Base-by-base conservation (phyloP, 148 eudicot genomes). In the Chenopodium quinoa region DNA sequence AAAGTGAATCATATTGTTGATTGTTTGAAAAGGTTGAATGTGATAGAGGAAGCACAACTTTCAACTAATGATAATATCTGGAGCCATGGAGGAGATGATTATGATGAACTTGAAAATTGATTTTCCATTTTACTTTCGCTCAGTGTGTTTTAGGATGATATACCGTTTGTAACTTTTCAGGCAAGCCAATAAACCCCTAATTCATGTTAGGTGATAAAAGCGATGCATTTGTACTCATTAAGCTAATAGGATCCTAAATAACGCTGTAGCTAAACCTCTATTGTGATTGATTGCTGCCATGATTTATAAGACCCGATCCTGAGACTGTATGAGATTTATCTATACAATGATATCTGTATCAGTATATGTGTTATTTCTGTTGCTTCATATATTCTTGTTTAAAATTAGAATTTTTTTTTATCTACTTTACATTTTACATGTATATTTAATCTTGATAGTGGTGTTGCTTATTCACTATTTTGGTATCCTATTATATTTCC, bases 401-500 rank as follows among this genome's bases (percentile, higher is more conserved):
- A 54, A 14, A 54, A 2, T 13, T 56, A 3, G 22, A 1, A 16
- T 56, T 56, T 12, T 52, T 56, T 17, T 16, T 2, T 3, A 54
- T 14, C 60, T 54, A 2, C 14, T 54, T 16, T 54, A 9, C 60
- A 54, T 13, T 54, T 54, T 54, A 54, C 60, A 54, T 4, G n/a
- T 56, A 56, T 56, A 56, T 76, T 71, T 34, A 40, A 54, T 25
- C 46, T 82, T 58, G 76, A 14, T 29, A 0, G 27, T 71, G 69
- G 29, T 17, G 73, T 50, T 37, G 17, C 32, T 73, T 65, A 52
- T 64, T 44, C 63, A 4, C 64, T 52, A 3, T 40, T 46, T 44
- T 80, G 34, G 76, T n/a, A 22, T 62, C 65, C 16, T 54, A 54
- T 19, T 48, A 2, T 69, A 20, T 78, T 29, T 87, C 60, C 88